A percentile compares a stretch with the other conserved stretches of the same genome.
Evolutionary conservation across 257 asterid genomes (phyloP).

Genomic region (Solanum dulcamara): DNA sequence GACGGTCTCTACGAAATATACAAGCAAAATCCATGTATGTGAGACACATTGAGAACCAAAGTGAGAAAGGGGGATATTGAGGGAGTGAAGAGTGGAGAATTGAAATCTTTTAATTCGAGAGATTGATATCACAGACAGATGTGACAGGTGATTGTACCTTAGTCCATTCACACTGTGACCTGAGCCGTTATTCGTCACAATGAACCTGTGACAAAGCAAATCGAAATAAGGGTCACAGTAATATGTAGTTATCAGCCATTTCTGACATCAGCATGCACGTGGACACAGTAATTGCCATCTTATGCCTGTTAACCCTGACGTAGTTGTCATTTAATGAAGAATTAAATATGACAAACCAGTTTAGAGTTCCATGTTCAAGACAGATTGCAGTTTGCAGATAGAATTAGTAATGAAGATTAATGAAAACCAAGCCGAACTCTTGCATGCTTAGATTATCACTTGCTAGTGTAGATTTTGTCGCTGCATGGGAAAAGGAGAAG

Average conservation of each 20-base stretch:
- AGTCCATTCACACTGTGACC: constrained; percentile 70
- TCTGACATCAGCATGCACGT: not conserved
- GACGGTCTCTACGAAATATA: not conserved
- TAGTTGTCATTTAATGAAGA: not conserved
- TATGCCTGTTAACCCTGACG: not conserved
- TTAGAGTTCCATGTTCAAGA: not conserved
- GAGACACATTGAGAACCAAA: not conserved
- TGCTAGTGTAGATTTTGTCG: not conserved
- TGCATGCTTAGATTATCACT: not conserved
- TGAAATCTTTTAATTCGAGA: not conserved
- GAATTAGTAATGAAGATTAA: not conserved
- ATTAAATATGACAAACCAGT: not conserved
- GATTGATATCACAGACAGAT: not conserved
- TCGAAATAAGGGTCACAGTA: not conserved
- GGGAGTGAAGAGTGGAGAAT: not conserved
- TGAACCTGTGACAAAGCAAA: constrained; percentile 48
- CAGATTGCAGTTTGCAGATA: not conserved
- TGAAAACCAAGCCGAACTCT: not conserved
- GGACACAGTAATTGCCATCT: not conserved
- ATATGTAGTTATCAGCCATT: not conserved
- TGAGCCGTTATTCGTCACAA: constrained; percentile 77
- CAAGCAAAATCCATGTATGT: not conserved
- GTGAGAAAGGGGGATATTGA: not conserved
- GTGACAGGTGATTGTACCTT: constrained; percentile 32
- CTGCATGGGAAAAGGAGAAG: not conserved